Base-by-base conservation (phyloP, 2,329 filamentous ascomycete genomes). In the Exophiala xenobiotica region DNA sequence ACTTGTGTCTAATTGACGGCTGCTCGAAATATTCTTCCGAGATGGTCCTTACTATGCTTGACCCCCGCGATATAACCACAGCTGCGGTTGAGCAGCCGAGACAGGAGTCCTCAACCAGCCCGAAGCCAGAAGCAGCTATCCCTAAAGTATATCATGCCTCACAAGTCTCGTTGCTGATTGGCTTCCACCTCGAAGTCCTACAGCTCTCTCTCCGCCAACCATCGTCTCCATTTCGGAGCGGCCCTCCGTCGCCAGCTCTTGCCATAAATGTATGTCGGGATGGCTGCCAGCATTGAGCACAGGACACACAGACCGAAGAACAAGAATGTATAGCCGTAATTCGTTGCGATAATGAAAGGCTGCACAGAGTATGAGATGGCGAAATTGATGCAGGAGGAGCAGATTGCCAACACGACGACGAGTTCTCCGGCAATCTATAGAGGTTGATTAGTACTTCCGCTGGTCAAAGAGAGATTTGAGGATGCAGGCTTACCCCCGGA, bases 361-460 rank as follows among this genome's bases (percentile, higher is more conserved):
- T 72, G 69, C 19, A 72, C 67, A 1, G 67, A 68, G 46, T 69
- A 71, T 1, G 65, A 68, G 24, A 70, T 68, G 18, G 67, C 68
- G 33, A 70, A 70, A 27, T 52, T 52, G 39, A 52, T 52, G 39
- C 49, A 51, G 6, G 49, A 51, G 9, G 49, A 68, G 53, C 67
- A 70, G 42, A 69, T 67, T 5, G 68, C 68, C 1, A 70, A 60
- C 4, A 71, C 65, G 12, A 70, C 64, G 5, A 70, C 68, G 1
- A 70, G 63, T 51, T 70, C 68, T 22, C 68, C 67, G 2, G 67
- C 68, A 16, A 71, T 65, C 64, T 68, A 43, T 26, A 18, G 20
- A 40, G 29, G 27, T 27, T 20, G 11, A 41, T 41, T n/a, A 42
- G 33, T 16, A 31, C 45, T 9, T 6, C 14, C 9, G 8, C 63